These are phyloP conservation scores for Hericium rajendrae DNA, from an alignment of 768 basidiomycete species.

Conservation along the genomic window DNA sequence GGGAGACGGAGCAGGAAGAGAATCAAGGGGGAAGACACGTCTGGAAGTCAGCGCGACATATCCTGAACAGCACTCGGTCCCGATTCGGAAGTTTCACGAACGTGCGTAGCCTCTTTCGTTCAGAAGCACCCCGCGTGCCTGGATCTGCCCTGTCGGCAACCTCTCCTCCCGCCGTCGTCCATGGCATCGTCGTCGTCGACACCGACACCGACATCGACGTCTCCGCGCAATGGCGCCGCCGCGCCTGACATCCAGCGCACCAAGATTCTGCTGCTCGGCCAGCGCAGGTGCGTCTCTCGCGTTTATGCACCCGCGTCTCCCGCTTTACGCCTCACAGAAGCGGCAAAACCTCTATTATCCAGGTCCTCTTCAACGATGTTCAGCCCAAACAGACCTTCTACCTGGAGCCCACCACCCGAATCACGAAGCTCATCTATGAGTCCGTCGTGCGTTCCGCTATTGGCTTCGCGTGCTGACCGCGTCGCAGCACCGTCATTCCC, in stretches of 20 bases:
- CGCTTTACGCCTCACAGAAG: slow-evolving; percentile 38
- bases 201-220: not conserved
- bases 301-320: not conserved
- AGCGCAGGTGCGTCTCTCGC: slow-evolving; percentile 43
- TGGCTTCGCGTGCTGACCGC: not conserved
- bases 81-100: not conserved
- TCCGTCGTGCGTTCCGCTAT: slow-evolving; percentile 21
- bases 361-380: slow-evolving; percentile 84
- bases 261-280: slow-evolving; percentile 64
- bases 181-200: slow-evolving; percentile 7
- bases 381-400: slow-evolving; percentile 82
- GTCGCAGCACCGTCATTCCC: slow-evolving; percentile 73
- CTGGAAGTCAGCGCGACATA: too few species aligned
- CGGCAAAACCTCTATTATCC: slow-evolving; percentile 86
- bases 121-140: not conserved
- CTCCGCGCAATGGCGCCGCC: not conserved
- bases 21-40: not conserved
- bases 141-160: too few species aligned
- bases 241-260: slow-evolving; percentile 31
- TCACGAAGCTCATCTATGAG: slow-evolving; percentile 72
- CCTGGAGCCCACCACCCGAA: slow-evolving; percentile 77
- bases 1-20: not conserved
- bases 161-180: not conserved
- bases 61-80: not conserved
- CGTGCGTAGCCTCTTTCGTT: not conserved